Conservation (phyloP, 2,329 filamentous ascomycete genomes). For the Aspergillus pseudonomiae region DNA sequence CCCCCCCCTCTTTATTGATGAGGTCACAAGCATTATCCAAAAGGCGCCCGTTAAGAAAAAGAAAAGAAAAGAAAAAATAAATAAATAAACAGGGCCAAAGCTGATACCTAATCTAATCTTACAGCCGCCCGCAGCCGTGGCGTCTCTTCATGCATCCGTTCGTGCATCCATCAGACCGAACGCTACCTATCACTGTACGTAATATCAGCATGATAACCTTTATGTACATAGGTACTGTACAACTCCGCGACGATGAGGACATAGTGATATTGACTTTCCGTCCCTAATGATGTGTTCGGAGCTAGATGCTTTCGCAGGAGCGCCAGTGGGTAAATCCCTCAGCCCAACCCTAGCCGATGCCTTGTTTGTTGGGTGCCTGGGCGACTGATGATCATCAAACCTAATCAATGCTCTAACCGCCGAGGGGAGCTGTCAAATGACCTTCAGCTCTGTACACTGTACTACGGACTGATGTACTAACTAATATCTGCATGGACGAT, state of each 20-base stretch:
- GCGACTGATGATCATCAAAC: not conserved
- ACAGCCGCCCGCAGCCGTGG: not conserved
- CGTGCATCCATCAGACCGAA: not conserved
- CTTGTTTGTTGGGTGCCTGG: slow-evolving; percentile 1
- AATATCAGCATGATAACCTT: not conserved
- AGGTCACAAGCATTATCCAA: not conserved
- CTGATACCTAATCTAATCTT: not conserved
- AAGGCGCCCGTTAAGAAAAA: not conserved
- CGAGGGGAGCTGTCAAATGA: slow-evolving; percentile 1
- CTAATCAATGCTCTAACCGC: not conserved
- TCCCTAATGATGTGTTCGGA: not conserved
- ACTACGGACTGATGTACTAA: not conserved
- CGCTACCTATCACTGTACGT: not conserved
- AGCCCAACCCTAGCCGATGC: not conserved
- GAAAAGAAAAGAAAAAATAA: not conserved
- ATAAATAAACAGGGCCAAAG: not conserved
- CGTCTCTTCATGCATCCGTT: not conserved
- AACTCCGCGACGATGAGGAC: not conserved
- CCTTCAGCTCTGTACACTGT: not conserved
- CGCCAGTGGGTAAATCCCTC: not conserved
- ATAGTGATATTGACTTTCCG: not conserved
- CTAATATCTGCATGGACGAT: not conserved
- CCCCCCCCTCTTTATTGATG: not conserved
- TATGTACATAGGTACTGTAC: not conserved
- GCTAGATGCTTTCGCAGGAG: not conserved